These are phyloP conservation scores for Mortierella alpina DNA, from an alignment of 192 early-diverging fungal species.

Conservation along the genomic window DNA sequence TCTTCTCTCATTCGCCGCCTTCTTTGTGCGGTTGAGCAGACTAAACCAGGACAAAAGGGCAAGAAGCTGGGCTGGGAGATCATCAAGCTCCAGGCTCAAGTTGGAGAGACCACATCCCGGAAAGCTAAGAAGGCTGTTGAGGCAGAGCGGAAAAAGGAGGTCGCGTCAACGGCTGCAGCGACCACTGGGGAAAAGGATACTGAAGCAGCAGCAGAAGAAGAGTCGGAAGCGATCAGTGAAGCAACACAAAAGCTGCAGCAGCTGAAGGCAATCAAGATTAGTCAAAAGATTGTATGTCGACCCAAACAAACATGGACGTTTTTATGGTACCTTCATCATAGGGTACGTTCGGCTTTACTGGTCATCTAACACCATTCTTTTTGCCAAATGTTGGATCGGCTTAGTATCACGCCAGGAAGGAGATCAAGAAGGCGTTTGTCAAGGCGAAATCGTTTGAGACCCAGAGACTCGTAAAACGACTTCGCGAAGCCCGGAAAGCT, in stretches of 20 bases:
- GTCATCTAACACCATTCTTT: not conserved
- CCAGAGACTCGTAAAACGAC: constrained; percentile 38
- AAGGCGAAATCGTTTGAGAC: constrained; percentile 37
- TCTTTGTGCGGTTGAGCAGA: not conserved
- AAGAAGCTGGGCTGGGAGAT: constrained; percentile 52
- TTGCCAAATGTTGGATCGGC: not conserved
- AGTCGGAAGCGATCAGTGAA: not conserved
- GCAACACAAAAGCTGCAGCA: constrained; percentile 21
- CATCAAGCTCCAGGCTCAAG: constrained; percentile 42
- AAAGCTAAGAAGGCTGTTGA: constrained; percentile 41
- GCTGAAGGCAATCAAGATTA: constrained; percentile 45
- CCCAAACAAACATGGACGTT: not conserved
- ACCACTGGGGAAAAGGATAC: not conserved
- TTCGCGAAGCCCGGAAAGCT: constrained; percentile 32
- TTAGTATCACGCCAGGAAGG: constrained; percentile 48
- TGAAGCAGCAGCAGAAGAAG: not conserved
- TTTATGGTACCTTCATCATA: not conserved
- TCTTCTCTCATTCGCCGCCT: not conserved
- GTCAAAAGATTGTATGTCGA: constrained; percentile 44
- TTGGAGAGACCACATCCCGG: constrained; percentile 42
- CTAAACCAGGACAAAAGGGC: constrained; percentile 12
- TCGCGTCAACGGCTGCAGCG: not conserved
- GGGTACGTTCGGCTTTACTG: not conserved
- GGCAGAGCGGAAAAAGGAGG: constrained; percentile 30
- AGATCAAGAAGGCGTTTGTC: constrained; percentile 44